These are phyloP conservation scores for Drosera spatulata DNA, from an alignment of 179 eudicot species.

Conservation along the genomic window DNA sequence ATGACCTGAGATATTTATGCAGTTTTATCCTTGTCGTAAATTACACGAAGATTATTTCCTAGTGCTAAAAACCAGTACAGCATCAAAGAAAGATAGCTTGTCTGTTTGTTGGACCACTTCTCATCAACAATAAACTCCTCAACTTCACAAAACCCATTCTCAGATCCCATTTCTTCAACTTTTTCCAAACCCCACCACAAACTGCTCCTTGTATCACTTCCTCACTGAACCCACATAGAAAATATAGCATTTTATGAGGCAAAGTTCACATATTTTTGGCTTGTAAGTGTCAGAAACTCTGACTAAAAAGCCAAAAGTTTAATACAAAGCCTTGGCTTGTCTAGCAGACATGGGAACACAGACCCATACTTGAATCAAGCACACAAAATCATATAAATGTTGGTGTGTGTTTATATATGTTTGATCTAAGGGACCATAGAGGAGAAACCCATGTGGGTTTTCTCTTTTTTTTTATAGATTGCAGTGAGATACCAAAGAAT, in stretches of 20 bases:
- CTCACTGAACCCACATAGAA: no score
- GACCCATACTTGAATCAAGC: not conserved
- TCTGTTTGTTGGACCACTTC: slow-evolving; percentile 34
- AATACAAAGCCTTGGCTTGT: not conserved
- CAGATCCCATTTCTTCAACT: slow-evolving; percentile 39
- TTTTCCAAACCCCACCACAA: not conserved
- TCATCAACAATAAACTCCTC: slow-evolving; percentile 44
- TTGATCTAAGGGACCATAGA: no score
- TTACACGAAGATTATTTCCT: no score
- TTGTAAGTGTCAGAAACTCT: slow-evolving; percentile 4
- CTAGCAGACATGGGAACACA: slow-evolving; percentile 5
- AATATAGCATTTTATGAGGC: no score
- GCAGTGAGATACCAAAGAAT: no score
- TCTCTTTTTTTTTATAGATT: no score
- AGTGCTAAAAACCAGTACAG: no score
- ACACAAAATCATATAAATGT: no score
- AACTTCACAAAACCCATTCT: slow-evolving; percentile 29
- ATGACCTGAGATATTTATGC: no score
- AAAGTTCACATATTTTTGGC: not conserved
- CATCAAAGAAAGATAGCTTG: not conserved
- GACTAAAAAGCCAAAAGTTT: not conserved
- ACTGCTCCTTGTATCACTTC: not conserved
- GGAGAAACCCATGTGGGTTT: no score
- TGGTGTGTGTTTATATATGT: no score
- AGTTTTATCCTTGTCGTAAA: no score